Conservation (phyloP, 73 alveolate genomes). For the Tetrahymena elliotti region DNA sequence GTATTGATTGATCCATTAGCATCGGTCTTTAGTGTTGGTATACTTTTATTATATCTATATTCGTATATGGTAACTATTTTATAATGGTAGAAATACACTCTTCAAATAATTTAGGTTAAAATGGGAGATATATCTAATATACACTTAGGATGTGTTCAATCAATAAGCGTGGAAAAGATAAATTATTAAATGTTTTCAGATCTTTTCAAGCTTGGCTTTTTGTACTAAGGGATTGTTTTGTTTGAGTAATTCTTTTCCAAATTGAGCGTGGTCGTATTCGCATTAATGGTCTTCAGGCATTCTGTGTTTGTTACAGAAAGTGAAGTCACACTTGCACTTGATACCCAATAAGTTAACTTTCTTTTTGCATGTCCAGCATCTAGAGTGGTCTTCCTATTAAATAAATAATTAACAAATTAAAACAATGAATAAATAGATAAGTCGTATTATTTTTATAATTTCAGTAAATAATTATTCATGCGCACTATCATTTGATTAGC, state of each 20-base stretch:
- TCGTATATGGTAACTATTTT: background rate
- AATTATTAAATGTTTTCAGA: background rate
- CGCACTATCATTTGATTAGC: background rate
- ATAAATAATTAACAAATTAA: background rate
- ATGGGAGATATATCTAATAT: background rate
- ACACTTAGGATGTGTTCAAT: background rate
- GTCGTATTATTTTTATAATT: background rate
- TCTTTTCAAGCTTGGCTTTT: background rate
- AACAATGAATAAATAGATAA: background rate
- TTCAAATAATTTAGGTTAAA: background rate
- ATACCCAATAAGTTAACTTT: slow-evolving; percentile 27
- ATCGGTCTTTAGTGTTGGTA: background rate
- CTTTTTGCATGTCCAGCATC: slow-evolving; percentile 29
- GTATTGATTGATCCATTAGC: background rate
- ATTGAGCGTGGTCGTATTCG: slow-evolving; percentile 25
- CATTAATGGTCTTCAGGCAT: slow-evolving; percentile 37
- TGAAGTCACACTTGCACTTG: slow-evolving; percentile 18
- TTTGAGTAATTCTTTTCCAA: slow-evolving; percentile 23
- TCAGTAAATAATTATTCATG: background rate
- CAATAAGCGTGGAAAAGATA: background rate
- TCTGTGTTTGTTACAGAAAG: slow-evolving; percentile 28
- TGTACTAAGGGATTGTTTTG: slow-evolving; percentile 41
- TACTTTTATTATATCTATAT: background rate
- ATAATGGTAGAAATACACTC: background rate
- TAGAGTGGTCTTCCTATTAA: slow-evolving; percentile 22